A percentile compares a stretch with the other conserved stretches of the same genome.
Evolutionary conservation across 108 stramenopile genomes (phyloP).

Genomic region (Conticribra guillardii): DNA sequence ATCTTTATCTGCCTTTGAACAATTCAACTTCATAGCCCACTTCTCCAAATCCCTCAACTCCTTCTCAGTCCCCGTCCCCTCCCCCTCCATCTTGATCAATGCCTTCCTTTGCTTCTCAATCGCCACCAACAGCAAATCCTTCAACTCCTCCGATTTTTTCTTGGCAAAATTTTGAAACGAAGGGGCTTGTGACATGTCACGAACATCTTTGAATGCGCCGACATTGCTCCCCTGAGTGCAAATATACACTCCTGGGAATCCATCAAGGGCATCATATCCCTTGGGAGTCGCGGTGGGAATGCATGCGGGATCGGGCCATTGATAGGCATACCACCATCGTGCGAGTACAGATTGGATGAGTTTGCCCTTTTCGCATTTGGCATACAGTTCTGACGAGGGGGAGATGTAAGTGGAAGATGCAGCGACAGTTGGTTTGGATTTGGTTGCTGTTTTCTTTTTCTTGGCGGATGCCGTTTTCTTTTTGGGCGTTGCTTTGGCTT

Average conservation of each 20-base stretch:
- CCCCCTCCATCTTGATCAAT: conserved; percentile 70
- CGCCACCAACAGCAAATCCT: conserved; percentile 66
- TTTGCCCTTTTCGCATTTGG: conserved; percentile 75
- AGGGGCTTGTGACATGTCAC: conserved; percentile 65
- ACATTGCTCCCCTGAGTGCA: conserved; percentile 79
- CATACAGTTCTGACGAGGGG: conserved; percentile 44
- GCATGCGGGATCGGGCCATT: conserved; percentile 76
- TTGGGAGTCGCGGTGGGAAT: conserved; percentile 64
- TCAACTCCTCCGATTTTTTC: conserved; percentile 72
- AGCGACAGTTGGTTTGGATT: conserved; percentile 29
- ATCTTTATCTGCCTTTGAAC: conserved; percentile 82
- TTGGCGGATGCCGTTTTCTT: conserved; percentile 14
- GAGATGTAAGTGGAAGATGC: conserved; percentile 24
- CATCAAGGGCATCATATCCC: conserved; percentile 89
- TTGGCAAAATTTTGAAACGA: conserved; percentile 72
- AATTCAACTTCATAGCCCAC: conserved; percentile 82
- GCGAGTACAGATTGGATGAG: conserved; percentile 86
- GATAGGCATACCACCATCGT: conserved; percentile 97
- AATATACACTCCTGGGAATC: conserved; percentile 94
- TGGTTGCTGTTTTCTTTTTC: conserved; percentile 11
- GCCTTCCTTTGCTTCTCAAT: conserved; percentile 70
- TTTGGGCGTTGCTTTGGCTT: conserved; percentile 10
- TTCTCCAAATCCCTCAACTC: conserved; percentile 73
- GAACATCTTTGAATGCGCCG: conserved; percentile 75
- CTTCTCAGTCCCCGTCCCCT: conserved; percentile 72